Base-by-base conservation (phyloP, 768 basidiomycete genomes). In the Kwoniella dendrophila region DNA sequence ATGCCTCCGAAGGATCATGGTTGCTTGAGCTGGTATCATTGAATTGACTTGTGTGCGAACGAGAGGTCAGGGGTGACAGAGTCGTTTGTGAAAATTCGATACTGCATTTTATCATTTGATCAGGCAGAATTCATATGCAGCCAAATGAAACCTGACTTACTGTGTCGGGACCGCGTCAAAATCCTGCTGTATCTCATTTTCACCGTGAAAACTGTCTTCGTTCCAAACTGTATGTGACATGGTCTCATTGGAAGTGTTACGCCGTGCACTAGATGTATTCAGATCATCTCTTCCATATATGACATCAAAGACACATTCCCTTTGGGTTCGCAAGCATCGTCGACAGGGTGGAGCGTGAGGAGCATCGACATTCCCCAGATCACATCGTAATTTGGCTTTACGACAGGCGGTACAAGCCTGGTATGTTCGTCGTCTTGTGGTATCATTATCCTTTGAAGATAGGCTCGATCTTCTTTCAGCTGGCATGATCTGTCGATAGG, bases 261-360 rank as follows among this genome's bases (percentile, higher is more conserved):
- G 10, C 22, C n/a, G 38, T 40, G 14, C 38, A 40, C 38, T 40
- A 14, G 44, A 45, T 22, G 18, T 18, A 22, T 24, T 22, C 14
- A 48, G 27, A 12, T 48, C 47, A 1, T 48, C 47, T 18, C 47
- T 48, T 2, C 47, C 47, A 29, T 48, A 48, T 16, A 48, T 48
- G 16, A 27, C 24, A 27, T 26, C 29, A 27, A 48, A 48, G 11
- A 48, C 27, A 10, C 47, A 48, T 12, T 48, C 22, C 26, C 47
- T 16, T 16, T 48, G 47, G 16, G 47, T 48, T 11, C 47, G 5
- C n/a, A 29, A 24, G 18, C 47, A 48, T 48, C 47, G 18, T 27
- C 47, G 47, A 48, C 47, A 48, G 29, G 47, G 47, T 26, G 47
- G 47, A 48, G 14, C 24, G 27, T 48, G 8, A 24, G 47, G 47